Evolutionary conservation across 2,329 filamentous ascomycete species (phyloP).

Genomic region (Scopulariopsis brevicaulis): DNA sequence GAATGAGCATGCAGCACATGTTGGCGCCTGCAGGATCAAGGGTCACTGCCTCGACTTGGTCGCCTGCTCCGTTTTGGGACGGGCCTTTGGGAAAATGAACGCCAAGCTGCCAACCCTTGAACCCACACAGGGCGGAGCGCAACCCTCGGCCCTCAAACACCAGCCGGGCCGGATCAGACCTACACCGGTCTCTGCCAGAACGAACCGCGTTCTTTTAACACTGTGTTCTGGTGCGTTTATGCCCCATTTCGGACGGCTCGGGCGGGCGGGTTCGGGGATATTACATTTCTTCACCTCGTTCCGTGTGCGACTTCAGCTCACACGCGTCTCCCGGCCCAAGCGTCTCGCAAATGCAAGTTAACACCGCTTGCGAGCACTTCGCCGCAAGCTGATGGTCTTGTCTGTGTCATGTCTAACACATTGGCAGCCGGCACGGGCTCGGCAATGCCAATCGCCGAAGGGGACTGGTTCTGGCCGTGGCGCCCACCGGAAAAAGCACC

Average conservation of each 20-base stretch:
- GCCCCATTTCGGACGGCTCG: neutral
- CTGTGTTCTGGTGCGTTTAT: neutral
- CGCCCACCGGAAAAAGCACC: neutral
- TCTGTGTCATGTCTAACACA: neutral
- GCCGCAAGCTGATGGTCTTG: neutral
- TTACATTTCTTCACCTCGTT: neutral
- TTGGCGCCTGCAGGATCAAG: neutral
- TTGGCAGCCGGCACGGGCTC: neutral
- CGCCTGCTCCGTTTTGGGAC: too few relatives aligned
- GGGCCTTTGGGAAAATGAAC: too few relatives aligned
- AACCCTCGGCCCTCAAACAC: too few relatives aligned
- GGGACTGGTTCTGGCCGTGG: neutral
- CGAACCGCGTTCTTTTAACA: neutral
- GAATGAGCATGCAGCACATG: neutral
- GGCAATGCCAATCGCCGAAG: neutral
- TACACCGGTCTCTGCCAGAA: too few relatives aligned
- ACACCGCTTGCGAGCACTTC: neutral
- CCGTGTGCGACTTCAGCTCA: neutral
- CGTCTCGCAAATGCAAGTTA: neutral
- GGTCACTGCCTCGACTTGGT: neutral
- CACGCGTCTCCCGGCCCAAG: neutral
- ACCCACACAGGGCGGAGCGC: neutral
- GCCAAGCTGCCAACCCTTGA: too few relatives aligned
- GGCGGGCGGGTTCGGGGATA: neutral
- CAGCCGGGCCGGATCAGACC: too few relatives aligned